Evolutionary conservation across 768 basidiomycete genomes (phyloP), one percentile per base, ranked within the genome.

Genomic region (Lanmaoa rubissima): DNA sequence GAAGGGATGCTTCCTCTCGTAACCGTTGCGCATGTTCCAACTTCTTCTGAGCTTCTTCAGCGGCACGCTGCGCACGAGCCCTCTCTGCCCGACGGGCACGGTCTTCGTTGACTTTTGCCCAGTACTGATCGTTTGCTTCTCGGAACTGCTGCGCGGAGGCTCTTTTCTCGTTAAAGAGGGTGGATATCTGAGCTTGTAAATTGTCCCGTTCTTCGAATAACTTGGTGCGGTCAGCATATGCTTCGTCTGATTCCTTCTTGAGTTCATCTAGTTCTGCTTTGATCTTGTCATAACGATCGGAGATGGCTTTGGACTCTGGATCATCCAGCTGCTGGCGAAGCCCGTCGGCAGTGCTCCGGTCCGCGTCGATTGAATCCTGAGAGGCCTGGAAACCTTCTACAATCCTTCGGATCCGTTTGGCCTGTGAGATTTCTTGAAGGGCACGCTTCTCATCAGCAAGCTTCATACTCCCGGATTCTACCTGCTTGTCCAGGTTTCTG

Each of bases 361-460:
- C 90, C 10, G 81, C 81, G 47, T 95, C 91, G 62, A 99, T 94
- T 28, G 84, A 71, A 1, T 87, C 84, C 63, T 97, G 88, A 44
- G 90, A 81, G 0, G 82, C 76, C 62, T 92, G 84, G 78, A 95
- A 94, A 51, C 80, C 70, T 72, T 98, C 94, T 55, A 98, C 85
- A 13, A 76, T 75, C 69, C 81, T 86, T 50, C 92, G 86, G 56
- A 74, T 79, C 42, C 92, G 88, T 67, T 83, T 91, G 59, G 79
- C 75, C 43, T 81, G 79, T 59, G 80, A 83, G 59, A 99, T 96
- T 65, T 98, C 96, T 61, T 84, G 82, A n/a, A 99, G 80, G 5
- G 94, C 91, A 50, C 93, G 87, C 75, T 97, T 98, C 75, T 99
- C 97, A 54, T 97, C 95, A 28, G 87, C 94, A 56, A 98, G 80